These are phyloP conservation scores for Calocera viscosa DNA, from an alignment of 768 basidiomycete genomes.

Conservation along the genomic window DNA sequence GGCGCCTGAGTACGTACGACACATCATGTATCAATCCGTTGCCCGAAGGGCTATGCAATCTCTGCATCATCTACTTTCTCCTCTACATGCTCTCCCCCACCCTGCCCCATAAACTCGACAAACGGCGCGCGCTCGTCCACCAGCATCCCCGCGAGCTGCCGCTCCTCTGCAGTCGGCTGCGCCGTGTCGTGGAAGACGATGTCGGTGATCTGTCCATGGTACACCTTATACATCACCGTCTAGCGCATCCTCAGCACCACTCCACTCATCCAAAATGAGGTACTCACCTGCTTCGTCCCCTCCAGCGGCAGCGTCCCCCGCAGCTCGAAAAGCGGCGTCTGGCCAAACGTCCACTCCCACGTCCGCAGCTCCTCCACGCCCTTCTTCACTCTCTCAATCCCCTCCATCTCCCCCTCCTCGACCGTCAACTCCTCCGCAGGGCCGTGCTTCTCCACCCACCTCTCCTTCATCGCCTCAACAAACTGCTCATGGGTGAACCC, in stretches of 20 bases:
- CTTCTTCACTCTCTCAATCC: constrained; percentile 47
- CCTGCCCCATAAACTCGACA: background rate
- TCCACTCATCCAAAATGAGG: background rate
- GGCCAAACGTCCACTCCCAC: constrained; percentile 90
- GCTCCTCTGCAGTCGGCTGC: background rate
- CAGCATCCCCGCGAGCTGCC: background rate
- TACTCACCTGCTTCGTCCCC: constrained; percentile 35
- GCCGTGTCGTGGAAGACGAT: background rate
- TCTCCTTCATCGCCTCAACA: constrained; percentile 48
- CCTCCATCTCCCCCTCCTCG: constrained; percentile 30
- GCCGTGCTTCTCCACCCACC: constrained; percentile 52
- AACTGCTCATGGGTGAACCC: constrained; percentile 56
- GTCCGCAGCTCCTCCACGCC: constrained; percentile 75
- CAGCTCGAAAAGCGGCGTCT: constrained; percentile 84
- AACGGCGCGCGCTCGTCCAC: background rate
- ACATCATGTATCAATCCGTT: too few relatives aligned
- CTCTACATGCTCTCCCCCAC: background rate
- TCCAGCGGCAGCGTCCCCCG: constrained; percentile 28
- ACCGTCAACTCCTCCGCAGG: constrained; percentile 13
- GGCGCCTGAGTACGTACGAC: background rate
- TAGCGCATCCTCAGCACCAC: background rate
- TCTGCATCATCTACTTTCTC: background rate
- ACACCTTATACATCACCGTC: background rate
- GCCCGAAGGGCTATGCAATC: too few relatives aligned
- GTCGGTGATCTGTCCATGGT: constrained; percentile 43